Percentiles rank a stretch among this genome's conserved stretches.
Conservation (phyloP, 306 rosid species). For the Fragaria ananassa region DNA sequence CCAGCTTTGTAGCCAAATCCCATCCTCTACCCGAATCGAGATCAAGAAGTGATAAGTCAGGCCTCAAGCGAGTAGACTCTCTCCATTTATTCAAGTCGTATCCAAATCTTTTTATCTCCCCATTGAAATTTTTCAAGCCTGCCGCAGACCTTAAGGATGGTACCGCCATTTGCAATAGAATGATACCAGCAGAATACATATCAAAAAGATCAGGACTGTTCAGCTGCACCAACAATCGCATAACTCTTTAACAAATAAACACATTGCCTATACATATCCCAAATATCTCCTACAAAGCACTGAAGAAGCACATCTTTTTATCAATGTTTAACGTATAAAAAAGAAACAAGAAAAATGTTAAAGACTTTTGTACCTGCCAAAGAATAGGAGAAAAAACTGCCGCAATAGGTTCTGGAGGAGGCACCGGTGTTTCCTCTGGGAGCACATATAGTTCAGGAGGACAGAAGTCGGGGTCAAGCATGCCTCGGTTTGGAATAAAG, state of each 20-base stretch:
- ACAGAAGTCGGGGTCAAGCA: slow-evolving; percentile 86
- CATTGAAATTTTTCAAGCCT: slow-evolving; percentile 81
- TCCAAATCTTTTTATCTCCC: slow-evolving; percentile 58
- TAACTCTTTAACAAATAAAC: slow-evolving; percentile 11
- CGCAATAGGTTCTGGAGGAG: slow-evolving; percentile 93
- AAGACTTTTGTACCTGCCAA: slow-evolving; percentile 71
- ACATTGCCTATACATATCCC: neutral
- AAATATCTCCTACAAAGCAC: neutral
- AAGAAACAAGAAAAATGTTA: neutral
- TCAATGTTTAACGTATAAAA: neutral
- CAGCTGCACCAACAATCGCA: slow-evolving; percentile 56
- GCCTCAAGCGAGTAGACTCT: slow-evolving; percentile 55
- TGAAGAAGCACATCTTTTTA: neutral
- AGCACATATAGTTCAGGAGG: slow-evolving; percentile 88
- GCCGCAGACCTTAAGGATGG: slow-evolving; percentile 70
- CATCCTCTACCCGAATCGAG: slow-evolving; percentile 85
- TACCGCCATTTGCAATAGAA: slow-evolving; percentile 89
- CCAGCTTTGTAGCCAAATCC: slow-evolving; percentile 80
- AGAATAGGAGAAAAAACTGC: slow-evolving; percentile 82
- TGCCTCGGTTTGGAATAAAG: slow-evolving; percentile 57
- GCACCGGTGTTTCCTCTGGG: slow-evolving; percentile 92
- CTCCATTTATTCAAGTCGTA: slow-evolving; percentile 84
- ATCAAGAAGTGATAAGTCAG: slow-evolving; percentile 69
- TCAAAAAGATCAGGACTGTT: slow-evolving; percentile 95
- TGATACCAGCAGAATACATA: slow-evolving; percentile 95